These are phyloP conservation scores for Toxicodendron radicans DNA, from an alignment of 345 rosid species.

Conservation along the genomic window DNA sequence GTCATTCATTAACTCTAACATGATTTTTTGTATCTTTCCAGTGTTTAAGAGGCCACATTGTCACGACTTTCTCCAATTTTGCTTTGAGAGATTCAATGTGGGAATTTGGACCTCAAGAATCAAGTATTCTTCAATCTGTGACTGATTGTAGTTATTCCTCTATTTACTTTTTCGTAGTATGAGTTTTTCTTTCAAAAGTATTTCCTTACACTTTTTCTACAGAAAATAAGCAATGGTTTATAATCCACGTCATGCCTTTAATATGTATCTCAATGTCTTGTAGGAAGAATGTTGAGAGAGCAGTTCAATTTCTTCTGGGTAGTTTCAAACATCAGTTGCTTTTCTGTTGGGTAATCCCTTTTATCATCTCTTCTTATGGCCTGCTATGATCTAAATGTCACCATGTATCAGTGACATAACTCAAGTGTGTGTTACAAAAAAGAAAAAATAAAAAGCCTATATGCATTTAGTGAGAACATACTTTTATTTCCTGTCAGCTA, in stretches of 20 bases:
- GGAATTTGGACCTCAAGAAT: slow-evolving; percentile 89
- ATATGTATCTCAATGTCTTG: slow-evolving; percentile 16
- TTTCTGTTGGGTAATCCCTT: slow-evolving; percentile 59
- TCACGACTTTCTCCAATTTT: slow-evolving; percentile 62
- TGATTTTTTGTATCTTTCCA: slow-evolving; percentile 23
- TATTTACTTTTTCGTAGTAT: slow-evolving; percentile 12
- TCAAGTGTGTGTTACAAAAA: background rate
- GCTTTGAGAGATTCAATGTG: slow-evolving; percentile 79
- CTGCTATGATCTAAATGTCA: slow-evolving; percentile 9
- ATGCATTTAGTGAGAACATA: no score
- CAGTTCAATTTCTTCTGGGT: slow-evolving; percentile 41
- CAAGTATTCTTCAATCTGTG: slow-evolving; percentile 39
- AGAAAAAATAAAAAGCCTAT: no score
- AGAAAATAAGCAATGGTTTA: background rate
- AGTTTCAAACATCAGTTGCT: slow-evolving; percentile 38
- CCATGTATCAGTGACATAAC: background rate
- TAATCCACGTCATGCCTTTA: background rate
- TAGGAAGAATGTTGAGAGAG: slow-evolving; percentile 46
- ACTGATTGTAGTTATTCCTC: slow-evolving; percentile 8
- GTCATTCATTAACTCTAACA: slow-evolving; percentile 7
- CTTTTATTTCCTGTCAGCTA: no score
- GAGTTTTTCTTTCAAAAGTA: background rate
- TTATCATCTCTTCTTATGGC: background rate
- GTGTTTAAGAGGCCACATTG: slow-evolving; percentile 79
- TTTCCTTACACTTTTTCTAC: background rate